Percentiles rank a stretch among this genome's conserved stretches.
phyloP scores from a whole-genome alignment of 2,329 filamentous ascomycete genomes.

The Penicillium glabrum region DNA sequence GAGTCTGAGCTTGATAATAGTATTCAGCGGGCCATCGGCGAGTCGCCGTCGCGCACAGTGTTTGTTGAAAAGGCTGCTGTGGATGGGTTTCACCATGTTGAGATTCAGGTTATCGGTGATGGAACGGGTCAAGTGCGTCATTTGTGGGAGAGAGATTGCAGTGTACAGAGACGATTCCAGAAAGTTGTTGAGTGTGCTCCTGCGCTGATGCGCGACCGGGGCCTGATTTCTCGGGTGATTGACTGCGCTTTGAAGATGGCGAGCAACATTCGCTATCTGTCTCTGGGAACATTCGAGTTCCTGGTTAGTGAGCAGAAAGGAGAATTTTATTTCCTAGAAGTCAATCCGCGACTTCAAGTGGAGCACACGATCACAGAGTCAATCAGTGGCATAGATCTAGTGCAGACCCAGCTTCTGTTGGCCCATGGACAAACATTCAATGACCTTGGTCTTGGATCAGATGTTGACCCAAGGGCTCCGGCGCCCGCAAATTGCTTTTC shows the following conservation, averaged over 20 bases:
- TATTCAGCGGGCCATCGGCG: constrained; percentile 54
- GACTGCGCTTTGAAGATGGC: constrained; percentile 50
- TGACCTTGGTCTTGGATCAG: constrained; percentile 34
- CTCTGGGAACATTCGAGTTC: constrained; percentile 66
- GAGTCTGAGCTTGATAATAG: constrained; percentile 47
- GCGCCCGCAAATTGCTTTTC: constrained; percentile 43
- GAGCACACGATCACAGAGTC: constrained; percentile 63
- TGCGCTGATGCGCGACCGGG: constrained; percentile 49
- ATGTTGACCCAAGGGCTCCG: constrained; percentile 30
- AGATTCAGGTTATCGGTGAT: constrained; percentile 62
- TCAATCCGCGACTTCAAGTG: constrained; percentile 62
- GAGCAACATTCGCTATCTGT: constrained; percentile 53
- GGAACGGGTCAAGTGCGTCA: constrained; percentile 53
- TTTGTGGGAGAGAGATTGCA: constrained; percentile 62
- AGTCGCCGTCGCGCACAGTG: constrained; percentile 58
- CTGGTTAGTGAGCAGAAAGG: constrained; percentile 52
- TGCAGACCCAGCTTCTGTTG: constrained; percentile 55
- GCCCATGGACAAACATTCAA: constrained; percentile 51
- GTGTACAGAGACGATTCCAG: constrained; percentile 60
- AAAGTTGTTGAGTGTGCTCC: constrained; percentile 63
- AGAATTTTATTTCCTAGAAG: constrained; percentile 60
- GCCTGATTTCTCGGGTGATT: constrained; percentile 51
- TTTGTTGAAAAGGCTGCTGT: constrained; percentile 65
- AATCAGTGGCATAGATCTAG: constrained; percentile 56
- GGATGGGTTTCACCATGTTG: constrained; percentile 61